Evolutionary conservation across 345 rosid species (phyloP).

Genomic region (Mercurialis annua): DNA sequence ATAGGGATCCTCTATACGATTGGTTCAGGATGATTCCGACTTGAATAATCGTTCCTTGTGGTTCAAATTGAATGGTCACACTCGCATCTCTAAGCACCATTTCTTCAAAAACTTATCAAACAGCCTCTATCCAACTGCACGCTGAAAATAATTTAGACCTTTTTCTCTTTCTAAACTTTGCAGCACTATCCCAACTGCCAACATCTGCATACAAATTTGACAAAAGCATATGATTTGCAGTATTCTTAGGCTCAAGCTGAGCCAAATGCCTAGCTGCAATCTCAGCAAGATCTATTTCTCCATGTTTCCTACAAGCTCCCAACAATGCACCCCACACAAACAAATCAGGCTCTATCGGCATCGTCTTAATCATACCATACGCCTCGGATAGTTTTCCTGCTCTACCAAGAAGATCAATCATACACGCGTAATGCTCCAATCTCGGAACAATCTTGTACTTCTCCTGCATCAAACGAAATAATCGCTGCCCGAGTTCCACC

Average conservation of each 20-base stretch:
- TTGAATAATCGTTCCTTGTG: no score
- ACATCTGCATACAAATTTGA: constrained; percentile 56
- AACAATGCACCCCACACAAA: constrained; percentile 91
- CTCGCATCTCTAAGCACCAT: no score
- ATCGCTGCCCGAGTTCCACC: constrained; percentile 55
- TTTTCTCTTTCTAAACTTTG: constrained; percentile 45
- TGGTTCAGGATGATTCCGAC: no score
- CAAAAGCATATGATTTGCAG: constrained; percentile 51
- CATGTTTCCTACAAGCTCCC: constrained; percentile 80
- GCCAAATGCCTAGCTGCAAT: constrained; percentile 57
- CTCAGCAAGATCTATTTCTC: constrained; percentile 62
- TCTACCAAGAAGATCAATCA: constrained; percentile 81
- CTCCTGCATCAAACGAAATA: constrained; percentile 64
- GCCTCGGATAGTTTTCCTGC: constrained; percentile 70
- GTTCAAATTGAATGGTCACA: no score
- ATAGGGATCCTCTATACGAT: no score
- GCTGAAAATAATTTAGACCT: constrained; percentile 45
- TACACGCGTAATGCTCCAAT: constrained; percentile 75
- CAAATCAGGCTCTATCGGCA: constrained; percentile 68
- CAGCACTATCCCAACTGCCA: constrained; percentile 57
- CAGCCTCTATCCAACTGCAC: constrained; percentile 64
- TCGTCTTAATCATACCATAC: constrained; percentile 45
- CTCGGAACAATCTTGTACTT: constrained; percentile 58
- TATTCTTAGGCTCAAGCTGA: constrained; percentile 68
- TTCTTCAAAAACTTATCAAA: constrained; percentile 13